Evolutionary conservation across 2,329 filamentous ascomycete species (phyloP), one percentile per base, ranked within the genome.

Genomic region (Alternaria sp.): DNA sequence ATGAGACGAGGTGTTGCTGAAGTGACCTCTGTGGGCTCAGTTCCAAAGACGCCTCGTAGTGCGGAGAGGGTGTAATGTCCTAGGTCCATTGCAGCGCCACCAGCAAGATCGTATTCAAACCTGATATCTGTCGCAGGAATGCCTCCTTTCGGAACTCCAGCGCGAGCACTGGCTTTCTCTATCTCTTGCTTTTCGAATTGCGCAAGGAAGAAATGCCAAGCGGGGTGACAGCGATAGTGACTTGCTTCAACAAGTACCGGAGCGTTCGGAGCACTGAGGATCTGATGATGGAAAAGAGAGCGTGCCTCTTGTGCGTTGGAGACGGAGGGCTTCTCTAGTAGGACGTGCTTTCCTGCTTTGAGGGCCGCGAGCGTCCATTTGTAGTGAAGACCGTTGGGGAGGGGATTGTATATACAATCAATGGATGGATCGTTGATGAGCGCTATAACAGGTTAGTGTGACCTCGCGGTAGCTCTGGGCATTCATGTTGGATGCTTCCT

Each of bases 251-350:
- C 76, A 19, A 84, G 62, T 51, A 80, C 79, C 3, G 82, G 80
- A 6, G 74, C 73, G 26, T 83, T 73, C 40, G 76, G 69, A 54
- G 78, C 69, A 0, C 74, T 76, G 25, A 81, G 70, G 12, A 73
- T 26, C 1, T 70, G 63, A 32, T 73, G 69, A 1, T 57, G 59
- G 69, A 83, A 82, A 21, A 84, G 76, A 13, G 81, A 77, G 19
- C 79, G 74, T 5, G 83, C 77, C 71, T 84, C 82, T 46, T 75
- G 71, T 3, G 77, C 71, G 7, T 82, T 84, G 7, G 79, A 81
- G 1, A 80, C 81, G 1, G 81, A 80, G 4, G 82, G 83, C 67
- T 84, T 84, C 67, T 84, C 83, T 15, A 84, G 73, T 32, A 84
- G 75, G 57, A 84, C 81, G 62, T 84, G 80, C 68, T 84, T 84